phyloP scores from a whole-genome alignment of 1,139 yeast species.

The Pichia sp. region DNA sequence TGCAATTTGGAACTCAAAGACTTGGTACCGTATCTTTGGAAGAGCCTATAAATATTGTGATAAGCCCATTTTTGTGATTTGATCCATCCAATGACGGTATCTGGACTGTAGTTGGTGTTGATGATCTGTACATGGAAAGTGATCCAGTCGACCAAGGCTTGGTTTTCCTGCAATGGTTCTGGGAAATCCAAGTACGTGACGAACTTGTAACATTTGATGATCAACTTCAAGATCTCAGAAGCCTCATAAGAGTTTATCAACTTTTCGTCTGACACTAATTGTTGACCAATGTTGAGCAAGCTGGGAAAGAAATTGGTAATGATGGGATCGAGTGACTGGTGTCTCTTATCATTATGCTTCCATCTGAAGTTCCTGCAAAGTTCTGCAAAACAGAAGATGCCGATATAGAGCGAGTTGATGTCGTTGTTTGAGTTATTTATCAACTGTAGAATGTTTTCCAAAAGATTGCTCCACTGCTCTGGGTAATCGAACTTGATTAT shows the following conservation, averaged over 20 bases:
- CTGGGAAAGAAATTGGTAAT: conserved; percentile 65
- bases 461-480: conserved; percentile 61
- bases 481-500: conserved; percentile 71
- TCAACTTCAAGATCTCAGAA: conserved; percentile 75
- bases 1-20: conserved; percentile 46
- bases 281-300: conserved; percentile 60
- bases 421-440: conserved; percentile 46
- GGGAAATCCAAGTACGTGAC: conserved; percentile 81
- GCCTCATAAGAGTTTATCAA: conserved; percentile 34
- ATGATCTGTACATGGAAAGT: conserved; percentile 69
- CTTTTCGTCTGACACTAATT: conserved; percentile 44
- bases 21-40: conserved; percentile 63
- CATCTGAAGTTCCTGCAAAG: conserved; percentile 74
- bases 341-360: conserved; percentile 60
- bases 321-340: conserved; percentile 52
- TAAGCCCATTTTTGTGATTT: conserved; percentile 91
- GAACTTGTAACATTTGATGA: conserved; percentile 77
- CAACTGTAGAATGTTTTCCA: conserved; percentile 55
- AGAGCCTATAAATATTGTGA: conserved; percentile 72
- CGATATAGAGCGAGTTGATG: conserved; percentile 63
- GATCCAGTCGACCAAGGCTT: conserved; percentile 66
- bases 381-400: conserved; percentile 71
- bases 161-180: conserved; percentile 54
- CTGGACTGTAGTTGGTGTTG: conserved; percentile 53
- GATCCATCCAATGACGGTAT: conserved; percentile 54